Evolutionary conservation across 352 stramenopile species (phyloP).

Genomic region (Globisporangium barbulae): DNA sequence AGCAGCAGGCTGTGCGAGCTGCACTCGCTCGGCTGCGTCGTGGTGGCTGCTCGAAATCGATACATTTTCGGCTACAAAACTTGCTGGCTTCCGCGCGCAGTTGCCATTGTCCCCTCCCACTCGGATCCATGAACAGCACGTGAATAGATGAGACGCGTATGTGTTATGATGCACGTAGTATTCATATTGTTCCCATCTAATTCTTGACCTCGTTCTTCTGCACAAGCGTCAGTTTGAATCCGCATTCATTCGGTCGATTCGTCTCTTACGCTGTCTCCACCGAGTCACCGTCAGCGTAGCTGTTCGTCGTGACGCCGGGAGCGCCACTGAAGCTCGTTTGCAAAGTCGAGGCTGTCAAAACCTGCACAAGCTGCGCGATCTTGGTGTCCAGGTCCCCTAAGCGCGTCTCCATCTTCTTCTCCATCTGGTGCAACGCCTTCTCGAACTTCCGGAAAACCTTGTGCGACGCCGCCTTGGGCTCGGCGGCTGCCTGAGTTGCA

Average conservation of each 20-base stretch:
- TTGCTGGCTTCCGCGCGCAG: no score
- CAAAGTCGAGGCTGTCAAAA: background rate
- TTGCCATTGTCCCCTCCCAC: no score
- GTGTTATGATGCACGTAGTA: no score
- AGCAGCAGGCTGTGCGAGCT: no score
- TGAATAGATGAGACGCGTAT: no score
- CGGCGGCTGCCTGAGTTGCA: constrained; percentile 19
- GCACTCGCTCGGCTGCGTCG: no score
- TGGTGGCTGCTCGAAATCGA: no score
- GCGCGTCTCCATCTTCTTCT: constrained; percentile 30
- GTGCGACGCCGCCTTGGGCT: constrained; percentile 13
- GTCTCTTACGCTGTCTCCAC: background rate
- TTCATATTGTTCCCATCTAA: no score
- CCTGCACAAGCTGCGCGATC: constrained; percentile 27
- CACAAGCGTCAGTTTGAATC: background rate
- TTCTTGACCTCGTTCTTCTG: no score
- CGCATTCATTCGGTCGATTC: background rate
- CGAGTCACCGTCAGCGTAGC: background rate
- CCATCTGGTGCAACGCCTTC: constrained; percentile 26
- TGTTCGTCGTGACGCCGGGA: background rate
- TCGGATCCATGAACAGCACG: no score
- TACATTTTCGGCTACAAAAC: no score
- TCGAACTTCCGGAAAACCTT: constrained; percentile 6
- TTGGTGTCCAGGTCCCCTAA: constrained; percentile 28
- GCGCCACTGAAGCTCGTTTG: background rate